Evolutionary conservation across 1,139 yeast genomes (phyloP), one percentile per base, ranked within the genome.

Genomic region (Wickerhamomyces sp.): DNA sequence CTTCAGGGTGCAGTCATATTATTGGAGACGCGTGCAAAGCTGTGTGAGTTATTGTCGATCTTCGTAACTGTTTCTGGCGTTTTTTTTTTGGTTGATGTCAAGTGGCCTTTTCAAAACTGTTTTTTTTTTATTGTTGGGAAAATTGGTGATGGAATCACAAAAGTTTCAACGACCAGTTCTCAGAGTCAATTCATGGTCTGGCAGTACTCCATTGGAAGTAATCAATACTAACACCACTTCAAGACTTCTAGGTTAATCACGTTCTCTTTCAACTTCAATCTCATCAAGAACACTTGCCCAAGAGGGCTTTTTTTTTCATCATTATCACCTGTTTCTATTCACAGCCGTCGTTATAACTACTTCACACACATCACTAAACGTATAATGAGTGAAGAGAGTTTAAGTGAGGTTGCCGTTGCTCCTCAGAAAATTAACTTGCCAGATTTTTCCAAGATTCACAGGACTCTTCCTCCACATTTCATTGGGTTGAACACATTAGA

Each of bases 401-500:
- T 67, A 45, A 63, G 65, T 41, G 71, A 68, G 43, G 67, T 64
- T 36, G 60, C 62, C 18, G 45, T 55, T 27, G 51, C 63, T 23
- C 54, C 60, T 42, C 53, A 57, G 46, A 57, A 57, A 48, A 57
- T 58, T 40, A 62, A 60, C 47, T 45, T 56, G 7, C 64, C 65
- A 34, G 70, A 68, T 49, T 67, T 60, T 51, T 54, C 69, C n/a
- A 49, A 50, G 6, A 50, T 64, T 38, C 73, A 68, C 54, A 49
- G 55, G 32, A 51, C 61, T 9, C 72, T 91, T 58, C 83, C 96
- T 29, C 52, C 76, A 35, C 86, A 89, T 66, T 93, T 90, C 68
- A 67, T 78, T 51, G 99, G 99, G 42, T 75, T 83, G 48, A 87
- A 90, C 64, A 75, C 93, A 36, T 72, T 89, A 41, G 81, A 77